Percentiles rank a stretch among this genome's conserved stretches.
Evolutionary conservation across 495 filamentous ascomycete genomes (phyloP).

Genomic region (Neurospora pannonica): DNA sequence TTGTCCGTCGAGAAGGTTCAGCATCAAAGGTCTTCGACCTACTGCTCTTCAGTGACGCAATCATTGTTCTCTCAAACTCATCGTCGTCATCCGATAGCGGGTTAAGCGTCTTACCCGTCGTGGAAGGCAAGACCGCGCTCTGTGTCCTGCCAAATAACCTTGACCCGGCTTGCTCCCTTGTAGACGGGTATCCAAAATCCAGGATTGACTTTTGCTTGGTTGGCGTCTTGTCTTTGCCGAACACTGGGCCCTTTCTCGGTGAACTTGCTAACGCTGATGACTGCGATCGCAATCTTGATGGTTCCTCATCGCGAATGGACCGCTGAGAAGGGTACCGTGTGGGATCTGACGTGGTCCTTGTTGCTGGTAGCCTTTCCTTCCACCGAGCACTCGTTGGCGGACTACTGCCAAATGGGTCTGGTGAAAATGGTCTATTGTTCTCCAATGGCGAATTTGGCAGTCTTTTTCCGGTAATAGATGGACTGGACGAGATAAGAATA

Average conservation of each 20-base stretch:
- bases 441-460: background rate
- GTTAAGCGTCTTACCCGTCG: background rate
- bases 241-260: slow-evolving; percentile 1
- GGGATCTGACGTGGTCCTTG: background rate
- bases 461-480: slow-evolving; percentile 14
- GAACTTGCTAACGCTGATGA: background rate
- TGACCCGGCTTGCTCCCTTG: background rate
- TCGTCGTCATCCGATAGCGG: slow-evolving; percentile 9
- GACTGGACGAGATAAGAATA: slow-evolving; percentile 37
- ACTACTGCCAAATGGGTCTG: slow-evolving; percentile 25
- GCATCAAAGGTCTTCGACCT: background rate
- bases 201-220: slow-evolving; percentile 9
- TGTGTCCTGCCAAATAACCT: background rate
- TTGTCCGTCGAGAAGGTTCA: too few species aligned
- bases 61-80: background rate
- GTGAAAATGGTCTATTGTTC: slow-evolving; percentile 15
- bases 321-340: background rate
- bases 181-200: slow-evolving; percentile 3
- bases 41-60: background rate
- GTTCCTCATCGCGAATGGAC: background rate
- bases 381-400: slow-evolving; percentile 1
- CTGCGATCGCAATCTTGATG: background rate
- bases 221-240: background rate
- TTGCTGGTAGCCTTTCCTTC: background rate
- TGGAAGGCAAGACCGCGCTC: background rate